Evolutionary conservation across 2,329 filamentous ascomycete genomes (phyloP), one percentile per base, ranked within the genome.

Genomic region (Biscogniauxia mediterranea): DNA sequence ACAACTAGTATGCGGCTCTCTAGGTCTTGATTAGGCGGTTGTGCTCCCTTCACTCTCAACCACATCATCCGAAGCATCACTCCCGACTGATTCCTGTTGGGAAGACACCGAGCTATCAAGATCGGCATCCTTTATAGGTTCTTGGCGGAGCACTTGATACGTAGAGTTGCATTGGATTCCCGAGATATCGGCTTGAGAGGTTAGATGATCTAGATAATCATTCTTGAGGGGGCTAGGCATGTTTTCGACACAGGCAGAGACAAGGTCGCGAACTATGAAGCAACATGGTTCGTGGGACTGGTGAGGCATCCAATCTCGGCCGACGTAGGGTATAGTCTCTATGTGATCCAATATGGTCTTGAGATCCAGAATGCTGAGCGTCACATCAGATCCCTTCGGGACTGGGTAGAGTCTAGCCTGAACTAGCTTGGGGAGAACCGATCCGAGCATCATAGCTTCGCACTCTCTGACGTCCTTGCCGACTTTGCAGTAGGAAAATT

Each of bases 391-490:
- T 1, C 62, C 60, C 1, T 64, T 57, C 1, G 70, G 70, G 55
- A 68, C 54, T 2, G 70, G 70, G 55, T 66, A 68, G 1, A 72
- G 59, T 1, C 62, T 57, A 6, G 56, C 60, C 9, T 54, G 59
- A 1, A 65, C 49, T 9, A 72, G 62, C 11, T 38, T 53, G 9
- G 56, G 61, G 2, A 70, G 59, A 1, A 58, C 56, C 1, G 67
- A 70, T 21, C 69, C 71, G 1, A 73, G 54, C 64, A 73, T 66
- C 65, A 71, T 71, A 3, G 58, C 54, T 32, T 70, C 69, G 19
- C 71, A 73, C 46, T 64, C 61, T 2, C 63, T 54, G 15, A 19
- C 49, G 19, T 67, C 58, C 17, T 53, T 59, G 17, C 65, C 59
- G 1, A 69, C 53, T 53, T 67, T 68, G 61, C 70, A 71, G 52